A percentile compares a stretch with the other conserved stretches of the same genome.
phyloP scores from a whole-genome alignment of 2,329 filamentous ascomycete genomes.

The Fusarium floridanum region DNA sequence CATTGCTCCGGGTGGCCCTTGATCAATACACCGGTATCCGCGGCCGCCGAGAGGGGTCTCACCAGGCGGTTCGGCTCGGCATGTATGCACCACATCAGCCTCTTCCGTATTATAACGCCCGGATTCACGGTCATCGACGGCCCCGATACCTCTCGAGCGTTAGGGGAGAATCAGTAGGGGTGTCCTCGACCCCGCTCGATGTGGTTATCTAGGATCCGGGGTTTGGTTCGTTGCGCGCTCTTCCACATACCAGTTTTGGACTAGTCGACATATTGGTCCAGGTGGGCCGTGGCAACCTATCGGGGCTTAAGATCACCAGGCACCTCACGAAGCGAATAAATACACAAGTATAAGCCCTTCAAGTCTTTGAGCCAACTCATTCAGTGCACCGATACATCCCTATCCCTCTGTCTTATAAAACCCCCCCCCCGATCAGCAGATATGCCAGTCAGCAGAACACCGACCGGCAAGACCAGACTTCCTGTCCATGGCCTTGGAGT shows the following conservation, averaged over 20 bases:
- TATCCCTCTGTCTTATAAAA: neutral
- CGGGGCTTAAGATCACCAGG: neutral
- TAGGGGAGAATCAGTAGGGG: slow-evolving; percentile 1
- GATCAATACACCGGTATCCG: neutral
- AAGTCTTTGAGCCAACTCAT: neutral
- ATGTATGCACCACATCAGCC: neutral
- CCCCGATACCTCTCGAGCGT: slow-evolving; percentile 28
- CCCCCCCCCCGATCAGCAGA: neutral
- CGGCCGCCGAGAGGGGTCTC: neutral
- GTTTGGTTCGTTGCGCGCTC: neutral
- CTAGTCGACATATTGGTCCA: neutral
- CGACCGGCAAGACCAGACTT: neutral
- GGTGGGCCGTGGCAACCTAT: neutral
- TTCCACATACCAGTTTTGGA: neutral
- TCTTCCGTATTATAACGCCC: neutral
- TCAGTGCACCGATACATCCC: neutral
- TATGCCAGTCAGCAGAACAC: slow-evolving; percentile 1
- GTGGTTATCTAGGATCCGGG: neutral
- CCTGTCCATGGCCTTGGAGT: neutral
- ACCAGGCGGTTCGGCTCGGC: neutral
- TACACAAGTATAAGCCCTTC: neutral
- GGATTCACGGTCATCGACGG: slow-evolving; percentile 8
- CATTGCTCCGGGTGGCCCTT: neutral
- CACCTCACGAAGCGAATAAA: neutral
- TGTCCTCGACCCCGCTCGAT: neutral